Evolutionary conservation across 148 eudicot species (phyloP).

Genomic region (Simmondsia chinensis): DNA sequence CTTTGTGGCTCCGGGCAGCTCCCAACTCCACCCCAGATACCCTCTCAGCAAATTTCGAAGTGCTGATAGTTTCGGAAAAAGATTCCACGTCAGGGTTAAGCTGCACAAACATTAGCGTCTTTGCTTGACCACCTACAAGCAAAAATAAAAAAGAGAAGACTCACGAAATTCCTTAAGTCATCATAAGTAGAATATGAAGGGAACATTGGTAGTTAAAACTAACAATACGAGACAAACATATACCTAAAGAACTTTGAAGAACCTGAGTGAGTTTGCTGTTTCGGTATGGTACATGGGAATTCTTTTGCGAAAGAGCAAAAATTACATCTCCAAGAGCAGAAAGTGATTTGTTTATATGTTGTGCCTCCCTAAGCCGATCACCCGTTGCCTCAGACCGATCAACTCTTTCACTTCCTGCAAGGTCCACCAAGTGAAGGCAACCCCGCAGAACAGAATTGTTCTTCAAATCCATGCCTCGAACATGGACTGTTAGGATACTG

Average conservation of each 20-base stretch:
- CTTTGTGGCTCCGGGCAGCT: conserved; percentile 82
- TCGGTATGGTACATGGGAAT: conserved; percentile 84
- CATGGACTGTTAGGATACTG: conserved; percentile 94
- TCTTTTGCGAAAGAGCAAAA: conserved; percentile 84
- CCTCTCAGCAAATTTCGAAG: conserved; percentile 95
- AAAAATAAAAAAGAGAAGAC: background rate
- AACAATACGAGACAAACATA: background rate
- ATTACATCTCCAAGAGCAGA: conserved; percentile 96
- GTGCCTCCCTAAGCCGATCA: conserved; percentile 87
- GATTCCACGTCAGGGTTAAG: conserved; percentile 96
- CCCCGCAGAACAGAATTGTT: conserved; percentile 79
- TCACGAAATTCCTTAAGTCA: too few species aligned
- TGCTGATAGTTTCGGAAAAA: conserved; percentile 81
- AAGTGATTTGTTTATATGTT: conserved; percentile 88
- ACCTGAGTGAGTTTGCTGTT: conserved; percentile 98
- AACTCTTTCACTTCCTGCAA: conserved; percentile 98
- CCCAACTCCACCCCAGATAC: conserved; percentile 99
- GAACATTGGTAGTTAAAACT: background rate
- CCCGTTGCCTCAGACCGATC: conserved; percentile 95
- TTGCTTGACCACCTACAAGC: conserved; percentile 88
- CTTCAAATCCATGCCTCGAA: conserved; percentile 78
- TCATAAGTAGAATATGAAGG: too few species aligned
- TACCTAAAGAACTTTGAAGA: conserved; percentile 95
- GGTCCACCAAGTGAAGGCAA: conserved; percentile 90
- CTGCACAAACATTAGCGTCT: conserved; percentile 97